Conservation (phyloP, 139 green algal species). For the Micromonas commoda region DNA sequence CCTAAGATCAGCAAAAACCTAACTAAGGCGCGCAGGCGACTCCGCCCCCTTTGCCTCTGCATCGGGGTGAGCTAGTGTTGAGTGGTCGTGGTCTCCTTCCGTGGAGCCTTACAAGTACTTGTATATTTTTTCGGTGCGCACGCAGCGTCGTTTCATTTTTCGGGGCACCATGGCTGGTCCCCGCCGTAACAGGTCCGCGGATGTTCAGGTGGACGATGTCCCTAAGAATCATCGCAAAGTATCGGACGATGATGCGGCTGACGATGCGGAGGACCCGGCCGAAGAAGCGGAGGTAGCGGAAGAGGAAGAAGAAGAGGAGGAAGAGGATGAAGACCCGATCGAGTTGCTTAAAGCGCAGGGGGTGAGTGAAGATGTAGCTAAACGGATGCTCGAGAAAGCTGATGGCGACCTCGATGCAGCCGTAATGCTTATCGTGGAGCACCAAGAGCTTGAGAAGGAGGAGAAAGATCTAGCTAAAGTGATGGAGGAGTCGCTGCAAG, state of each 20-base stretch:
- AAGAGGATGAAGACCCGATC: not conserved
- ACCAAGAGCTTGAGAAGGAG: not conserved
- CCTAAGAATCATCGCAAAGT: too few relatives aligned
- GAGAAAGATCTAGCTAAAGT: not conserved
- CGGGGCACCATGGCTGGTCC: too few relatives aligned
- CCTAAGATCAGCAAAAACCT: not conserved
- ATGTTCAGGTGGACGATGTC: too few relatives aligned
- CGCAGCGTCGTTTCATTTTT: too few relatives aligned
- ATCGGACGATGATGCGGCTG: not conserved
- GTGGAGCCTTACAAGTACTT: too few relatives aligned
- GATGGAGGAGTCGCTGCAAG: not conserved
- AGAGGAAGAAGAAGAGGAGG: not conserved
- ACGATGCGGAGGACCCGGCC: not conserved
- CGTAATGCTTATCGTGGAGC: not conserved
- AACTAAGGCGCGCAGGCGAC: not conserved
- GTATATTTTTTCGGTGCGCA: too few relatives aligned
- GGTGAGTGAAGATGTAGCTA: not conserved
- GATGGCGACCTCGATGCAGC: not conserved
- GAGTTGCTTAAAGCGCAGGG: not conserved
- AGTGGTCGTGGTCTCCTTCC: too few relatives aligned
- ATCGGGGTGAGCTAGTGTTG: too few relatives aligned
- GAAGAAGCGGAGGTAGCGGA: not conserved
- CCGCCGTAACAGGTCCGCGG: too few relatives aligned
- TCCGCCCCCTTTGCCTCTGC: too few relatives aligned
- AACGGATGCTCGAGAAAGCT: not conserved